Conservation (phyloP, 208 protist species). For the Vickermania spadyakhi region DNA sequence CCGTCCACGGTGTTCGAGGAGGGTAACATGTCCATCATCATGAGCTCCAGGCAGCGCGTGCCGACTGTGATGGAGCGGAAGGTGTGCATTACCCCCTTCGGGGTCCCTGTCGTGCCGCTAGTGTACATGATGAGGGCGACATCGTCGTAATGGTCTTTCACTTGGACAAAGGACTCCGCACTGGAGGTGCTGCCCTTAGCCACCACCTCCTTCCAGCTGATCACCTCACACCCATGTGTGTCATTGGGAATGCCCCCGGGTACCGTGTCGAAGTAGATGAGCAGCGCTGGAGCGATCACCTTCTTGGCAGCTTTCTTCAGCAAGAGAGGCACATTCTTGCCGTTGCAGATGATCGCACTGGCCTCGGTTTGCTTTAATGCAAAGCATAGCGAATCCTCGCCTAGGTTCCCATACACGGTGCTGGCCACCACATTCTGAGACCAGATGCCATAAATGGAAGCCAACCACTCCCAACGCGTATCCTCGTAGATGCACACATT, state of each 20-base stretch:
- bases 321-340: conserved; percentile 34
- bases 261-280: conserved; percentile 56
- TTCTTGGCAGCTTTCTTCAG: conserved; percentile 30
- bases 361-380: conserved; percentile 56
- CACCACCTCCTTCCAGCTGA: conserved; percentile 48
- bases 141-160: conserved; percentile 17
- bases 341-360: conserved; percentile 59
- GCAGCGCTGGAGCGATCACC: conserved; percentile 21
- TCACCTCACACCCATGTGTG: conserved; percentile 11
- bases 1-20: background rate
- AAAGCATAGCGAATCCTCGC: conserved; percentile 52
- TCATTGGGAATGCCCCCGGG: conserved; percentile 8
- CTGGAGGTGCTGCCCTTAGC: conserved; percentile 13
- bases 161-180: conserved; percentile 5
- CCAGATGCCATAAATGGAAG: conserved; percentile 67
- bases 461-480: conserved; percentile 77
- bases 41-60: conserved; percentile 38
- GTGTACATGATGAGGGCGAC: conserved; percentile 74
- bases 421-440: conserved; percentile 36
- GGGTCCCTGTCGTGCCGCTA: conserved; percentile 84
- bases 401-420: conserved; percentile 87
- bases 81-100: conserved; percentile 85
- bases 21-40: conserved; percentile 15
- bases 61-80: conserved; percentile 57
- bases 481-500: conserved; percentile 75